A percentile compares a stretch with the other conserved stretches of the same genome.
These are phyloP conservation scores for Boechera divaricarpa DNA, from an alignment of 345 rosid species.

Conservation along the genomic window DNA sequence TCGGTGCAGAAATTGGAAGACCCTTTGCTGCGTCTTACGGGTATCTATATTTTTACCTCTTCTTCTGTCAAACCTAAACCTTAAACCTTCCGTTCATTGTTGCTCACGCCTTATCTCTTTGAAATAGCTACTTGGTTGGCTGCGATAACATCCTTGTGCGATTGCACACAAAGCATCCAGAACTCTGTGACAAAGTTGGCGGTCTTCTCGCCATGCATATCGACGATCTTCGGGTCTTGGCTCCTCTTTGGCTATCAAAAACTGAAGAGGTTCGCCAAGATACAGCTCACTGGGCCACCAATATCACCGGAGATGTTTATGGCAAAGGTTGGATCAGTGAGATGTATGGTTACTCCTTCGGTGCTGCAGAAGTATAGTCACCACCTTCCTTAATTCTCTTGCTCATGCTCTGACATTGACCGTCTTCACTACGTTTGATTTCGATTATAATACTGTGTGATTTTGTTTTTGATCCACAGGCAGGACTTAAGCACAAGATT, in stretches of 20 bases:
- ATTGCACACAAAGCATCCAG: constrained; percentile 80
- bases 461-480: constrained; percentile 52
- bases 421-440: neutral
- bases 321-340: constrained; percentile 98
- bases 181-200: constrained; percentile 96
- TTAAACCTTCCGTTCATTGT: neutral
- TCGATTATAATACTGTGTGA: neutral
- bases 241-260: constrained; percentile 97
- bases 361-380: constrained; percentile 86
- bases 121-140: constrained; percentile 81
- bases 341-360: constrained; percentile 99
- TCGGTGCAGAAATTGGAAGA: constrained; percentile 85
- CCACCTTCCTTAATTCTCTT: constrained; percentile 21
- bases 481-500: constrained; percentile 94
- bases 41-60: constrained; percentile 45
- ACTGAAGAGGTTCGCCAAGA: constrained; percentile 97
- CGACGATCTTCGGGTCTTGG: constrained; percentile 87
- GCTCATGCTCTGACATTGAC: neutral
- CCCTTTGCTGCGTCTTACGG: constrained; percentile 95
- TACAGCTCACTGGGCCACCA: constrained; percentile 91
- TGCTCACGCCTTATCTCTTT: constrained; percentile 11
- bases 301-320: constrained; percentile 96
- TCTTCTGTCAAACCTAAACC: neutral
- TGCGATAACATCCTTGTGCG: constrained; percentile 88
- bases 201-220: constrained; percentile 98